Percentiles rank a stretch among this genome's conserved stretches.
phyloP scores from a whole-genome alignment of 2,329 filamentous ascomycete genomes.

The Decorospora gaudefroyi region DNA sequence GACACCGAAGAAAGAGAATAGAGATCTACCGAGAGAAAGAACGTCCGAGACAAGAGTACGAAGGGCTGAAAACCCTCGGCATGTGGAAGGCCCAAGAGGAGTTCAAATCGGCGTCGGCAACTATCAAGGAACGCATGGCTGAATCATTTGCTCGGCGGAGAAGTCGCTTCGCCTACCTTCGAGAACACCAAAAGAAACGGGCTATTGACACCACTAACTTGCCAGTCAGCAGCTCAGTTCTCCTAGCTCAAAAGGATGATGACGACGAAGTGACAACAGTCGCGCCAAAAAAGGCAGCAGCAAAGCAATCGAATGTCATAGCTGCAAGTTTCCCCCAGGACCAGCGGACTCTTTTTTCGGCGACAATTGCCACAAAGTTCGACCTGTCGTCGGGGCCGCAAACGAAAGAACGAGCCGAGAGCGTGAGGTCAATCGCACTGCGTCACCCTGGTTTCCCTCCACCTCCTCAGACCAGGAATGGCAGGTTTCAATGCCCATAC shows the following conservation, averaged over 20 bases:
- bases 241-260: not conserved
- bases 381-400: not conserved
- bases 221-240: not conserved
- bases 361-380: not conserved
- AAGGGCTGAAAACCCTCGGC: slow-evolving; percentile 4
- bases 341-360: slow-evolving; percentile 1
- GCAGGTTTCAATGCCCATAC: slow-evolving; percentile 2
- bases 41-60: slow-evolving; percentile 2
- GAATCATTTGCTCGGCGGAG: slow-evolving; percentile 6
- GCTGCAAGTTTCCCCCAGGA: not conserved
- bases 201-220: not conserved
- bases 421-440: not conserved
- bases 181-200: slow-evolving; percentile 2
- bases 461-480: not conserved
- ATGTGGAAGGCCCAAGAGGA: slow-evolving; percentile 4
- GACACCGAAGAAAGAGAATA: slow-evolving; percentile 2
- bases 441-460: not conserved
- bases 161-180: slow-evolving; percentile 4
- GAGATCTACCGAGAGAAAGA: slow-evolving; percentile 5
- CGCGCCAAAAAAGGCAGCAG: not conserved
- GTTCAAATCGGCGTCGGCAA: not conserved
- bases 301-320: not conserved
- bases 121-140: slow-evolving; percentile 1
- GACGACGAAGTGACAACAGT: not conserved
- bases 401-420: not conserved